Evolutionary conservation across 169 alveolate species (phyloP).

Genomic region (Plasmodium cynomolgi): DNA sequence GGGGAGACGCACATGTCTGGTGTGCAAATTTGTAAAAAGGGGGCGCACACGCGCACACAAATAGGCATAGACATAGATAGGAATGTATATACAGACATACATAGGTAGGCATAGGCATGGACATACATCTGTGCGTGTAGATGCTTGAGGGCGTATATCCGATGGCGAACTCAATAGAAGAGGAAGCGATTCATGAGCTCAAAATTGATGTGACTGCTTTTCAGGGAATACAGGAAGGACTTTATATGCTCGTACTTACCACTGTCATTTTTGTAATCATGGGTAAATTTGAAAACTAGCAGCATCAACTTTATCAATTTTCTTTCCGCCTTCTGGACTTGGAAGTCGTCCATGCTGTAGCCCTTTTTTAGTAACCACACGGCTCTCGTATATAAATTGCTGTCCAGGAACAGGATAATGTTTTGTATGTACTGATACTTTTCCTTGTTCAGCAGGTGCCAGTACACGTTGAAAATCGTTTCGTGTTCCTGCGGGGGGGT

Average conservation of each 20-base stretch:
- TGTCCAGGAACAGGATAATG: constrained; percentile 50
- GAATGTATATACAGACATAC: background rate
- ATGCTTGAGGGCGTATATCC: background rate
- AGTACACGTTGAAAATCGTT: constrained; percentile 63
- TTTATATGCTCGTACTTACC: constrained; percentile 51
- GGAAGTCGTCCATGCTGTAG: constrained; percentile 47
- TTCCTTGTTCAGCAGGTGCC: constrained; percentile 61
- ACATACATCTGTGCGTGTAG: background rate
- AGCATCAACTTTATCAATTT: constrained; percentile 68
- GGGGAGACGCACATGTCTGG: background rate
- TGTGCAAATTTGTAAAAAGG: background rate
- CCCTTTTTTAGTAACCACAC: constrained; percentile 68
- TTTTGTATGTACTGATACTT: constrained; percentile 64
- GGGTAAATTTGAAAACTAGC: constrained; percentile 58
- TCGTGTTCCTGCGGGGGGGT: constrained; percentile 34
- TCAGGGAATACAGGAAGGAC: constrained; percentile 37
- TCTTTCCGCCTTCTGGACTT: constrained; percentile 64
- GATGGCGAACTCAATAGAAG: background rate
- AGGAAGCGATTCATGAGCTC: constrained; percentile 67
- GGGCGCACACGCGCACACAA: background rate
- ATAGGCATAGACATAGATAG: background rate
- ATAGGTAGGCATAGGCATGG: background rate
- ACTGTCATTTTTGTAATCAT: constrained; percentile 42
- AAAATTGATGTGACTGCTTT: constrained; percentile 43
- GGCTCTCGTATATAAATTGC: constrained; percentile 68